Evolutionary conservation across 257 asterid genomes (phyloP).

Genomic region (Phtheirospermum japonicum): DNA sequence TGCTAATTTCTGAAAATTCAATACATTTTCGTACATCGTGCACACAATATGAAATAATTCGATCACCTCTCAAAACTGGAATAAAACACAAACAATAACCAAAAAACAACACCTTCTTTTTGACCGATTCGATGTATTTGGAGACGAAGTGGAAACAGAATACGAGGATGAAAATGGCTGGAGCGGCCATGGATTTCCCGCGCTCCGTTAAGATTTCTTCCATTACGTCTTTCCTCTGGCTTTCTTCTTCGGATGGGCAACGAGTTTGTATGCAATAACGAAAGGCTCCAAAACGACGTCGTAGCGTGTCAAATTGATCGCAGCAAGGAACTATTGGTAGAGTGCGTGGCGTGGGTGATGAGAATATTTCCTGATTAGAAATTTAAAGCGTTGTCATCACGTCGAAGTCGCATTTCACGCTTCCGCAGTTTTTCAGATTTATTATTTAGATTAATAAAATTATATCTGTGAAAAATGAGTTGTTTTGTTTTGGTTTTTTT

Average conservation of each 20-base stretch:
- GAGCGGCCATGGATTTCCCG: slow-evolving; percentile 69
- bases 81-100: slow-evolving; percentile 6
- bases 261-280: neutral
- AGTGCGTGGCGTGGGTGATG: too few species aligned
- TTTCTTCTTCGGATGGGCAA: neutral
- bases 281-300: slow-evolving; percentile 9
- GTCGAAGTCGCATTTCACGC: too few species aligned
- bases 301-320: too few species aligned
- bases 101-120: slow-evolving; percentile 45
- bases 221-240: slow-evolving; percentile 34
- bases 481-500: too few species aligned
- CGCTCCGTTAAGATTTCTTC: slow-evolving; percentile 48
- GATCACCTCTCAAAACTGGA: slow-evolving; percentile 13
- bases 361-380: too few species aligned
- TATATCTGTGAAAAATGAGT: too few species aligned
- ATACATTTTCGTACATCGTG: neutral
- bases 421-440: too few species aligned
- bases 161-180: slow-evolving; percentile 62
- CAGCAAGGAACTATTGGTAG: too few species aligned
- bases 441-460: too few species aligned
- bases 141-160: slow-evolving; percentile 51
- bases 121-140: slow-evolving; percentile 55
- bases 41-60: neutral
- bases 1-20: slow-evolving; percentile 1
- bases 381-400: too few species aligned